Conservation (phyloP, 148 eudicot species). For the Heliamphora exappendiculata region DNA sequence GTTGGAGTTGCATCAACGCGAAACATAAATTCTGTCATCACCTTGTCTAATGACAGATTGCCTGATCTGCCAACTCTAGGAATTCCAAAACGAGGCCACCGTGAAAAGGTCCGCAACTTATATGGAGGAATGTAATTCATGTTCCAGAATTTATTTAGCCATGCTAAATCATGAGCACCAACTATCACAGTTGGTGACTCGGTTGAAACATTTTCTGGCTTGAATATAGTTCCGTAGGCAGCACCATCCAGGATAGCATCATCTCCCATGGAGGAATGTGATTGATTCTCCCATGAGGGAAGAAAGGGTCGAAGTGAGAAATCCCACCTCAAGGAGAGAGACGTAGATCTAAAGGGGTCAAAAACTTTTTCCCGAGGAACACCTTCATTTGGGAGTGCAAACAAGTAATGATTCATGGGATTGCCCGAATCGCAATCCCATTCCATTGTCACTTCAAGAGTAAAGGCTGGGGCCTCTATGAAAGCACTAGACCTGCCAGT, state of each 20-base stretch:
- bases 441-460: slow-evolving; percentile 82
- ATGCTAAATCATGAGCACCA: slow-evolving; percentile 94
- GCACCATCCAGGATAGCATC: slow-evolving; percentile 24
- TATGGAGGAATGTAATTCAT: slow-evolving; percentile 80
- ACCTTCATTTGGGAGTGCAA: slow-evolving; percentile 85
- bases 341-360: slow-evolving; percentile 94
- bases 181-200: slow-evolving; percentile 56
- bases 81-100: slow-evolving; percentile 97
- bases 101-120: slow-evolving; percentile 78
- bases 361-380: slow-evolving; percentile 54
- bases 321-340: slow-evolving; percentile 78
- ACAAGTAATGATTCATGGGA: slow-evolving; percentile 87
- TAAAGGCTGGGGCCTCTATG: slow-evolving; percentile 65
- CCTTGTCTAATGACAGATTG: slow-evolving; percentile 85
- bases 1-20: slow-evolving; percentile 86
- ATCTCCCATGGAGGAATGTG: slow-evolving; percentile 32
- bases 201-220: slow-evolving; percentile 22
- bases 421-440: slow-evolving; percentile 96
- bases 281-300: slow-evolving; percentile 34
- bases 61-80: slow-evolving; percentile 93
- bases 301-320: slow-evolving; percentile 60
- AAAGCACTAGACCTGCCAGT: slow-evolving; percentile 50
- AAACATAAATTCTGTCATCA: slow-evolving; percentile 96
- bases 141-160: slow-evolving; percentile 87
- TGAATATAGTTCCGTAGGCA: slow-evolving; percentile 19